Base-by-base conservation (phyloP, 257 asterid genomes). In the Prunella vulgaris region DNA sequence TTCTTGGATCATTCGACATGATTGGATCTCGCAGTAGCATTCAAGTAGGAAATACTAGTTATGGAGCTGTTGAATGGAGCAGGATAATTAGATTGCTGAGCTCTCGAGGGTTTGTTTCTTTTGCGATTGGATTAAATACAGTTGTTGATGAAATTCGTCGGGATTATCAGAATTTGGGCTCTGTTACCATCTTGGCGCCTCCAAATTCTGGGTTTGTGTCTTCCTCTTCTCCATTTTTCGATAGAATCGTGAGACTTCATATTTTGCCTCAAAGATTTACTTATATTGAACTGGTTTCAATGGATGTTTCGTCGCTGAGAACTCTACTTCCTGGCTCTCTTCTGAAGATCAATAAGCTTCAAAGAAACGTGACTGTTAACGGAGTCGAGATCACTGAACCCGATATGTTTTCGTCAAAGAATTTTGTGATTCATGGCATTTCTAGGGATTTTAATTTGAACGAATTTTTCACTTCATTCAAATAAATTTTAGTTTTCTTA, bases 101-200 rank as follows among this genome's bases (percentile, higher is more conserved):
- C 76, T 63, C 86, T 5, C 83, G 81, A 7, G 95, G 95, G 35
- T 87, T 78, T 33, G 82, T 81, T 14, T 82, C 88, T 0, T 88
- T 90, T 30, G 90, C 96, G 0, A 78, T 83, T 66, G 97, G 85
- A 46, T 64, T 90, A 76, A 81, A 85, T 20, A 77, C 88, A 13
- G 84, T 81, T 76, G 71, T 85, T 64, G 87, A 85, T 52, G 84
- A 77, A 57, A 59, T 89, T 59, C 18, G 82, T 44, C 73, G 37
- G 44, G 86, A 85, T 63, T 77, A 62, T 56, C 13, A 62, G 3
- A 74, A 87, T 71, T 64, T 85, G 66, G 71, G 69, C 7, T 67
- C 81, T 5, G 82, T 75, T 17, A 84, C 96, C 22, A 54, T 90
- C 62, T 86, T 90, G 46, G 88, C 84, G 10, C 95, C 96, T 2